Conservation (phyloP, 352 stramenopile species). For the Globisporangium megalacanthum region DNA sequence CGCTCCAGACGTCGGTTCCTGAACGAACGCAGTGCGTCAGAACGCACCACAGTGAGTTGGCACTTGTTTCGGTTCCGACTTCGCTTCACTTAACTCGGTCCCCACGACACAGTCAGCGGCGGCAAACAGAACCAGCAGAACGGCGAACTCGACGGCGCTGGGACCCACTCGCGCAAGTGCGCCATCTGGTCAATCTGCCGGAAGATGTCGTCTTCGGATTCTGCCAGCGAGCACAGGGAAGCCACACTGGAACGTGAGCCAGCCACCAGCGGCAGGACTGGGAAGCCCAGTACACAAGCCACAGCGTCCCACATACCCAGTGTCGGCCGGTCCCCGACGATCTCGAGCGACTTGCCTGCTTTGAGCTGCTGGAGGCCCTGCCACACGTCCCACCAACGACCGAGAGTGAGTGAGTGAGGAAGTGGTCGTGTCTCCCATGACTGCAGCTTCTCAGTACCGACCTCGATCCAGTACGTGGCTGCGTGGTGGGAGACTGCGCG, state of each 20-base stretch:
- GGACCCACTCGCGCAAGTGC: conserved; percentile 43
- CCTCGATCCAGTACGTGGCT: conserved; percentile 65
- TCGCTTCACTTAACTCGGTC: background rate
- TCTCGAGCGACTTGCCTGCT: conserved; percentile 34
- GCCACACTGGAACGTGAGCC: too few relatives aligned
- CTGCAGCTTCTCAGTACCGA: conserved; percentile 7
- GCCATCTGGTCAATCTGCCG: conserved; percentile 63
- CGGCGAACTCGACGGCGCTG: conserved; percentile 21
- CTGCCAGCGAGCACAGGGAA: conserved; percentile 15
- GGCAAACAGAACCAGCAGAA: conserved; percentile 30
- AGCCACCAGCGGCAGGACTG: too few relatives aligned
- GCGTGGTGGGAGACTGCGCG: conserved; percentile 61
- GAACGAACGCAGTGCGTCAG: too few relatives aligned
- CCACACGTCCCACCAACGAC: conserved; percentile 3
- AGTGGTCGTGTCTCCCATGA: too few relatives aligned
- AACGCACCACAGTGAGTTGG: too few relatives aligned
- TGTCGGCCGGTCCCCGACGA: conserved; percentile 35
- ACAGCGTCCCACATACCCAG: conserved; percentile 24
- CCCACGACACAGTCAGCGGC: background rate
- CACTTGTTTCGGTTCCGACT: too few relatives aligned
- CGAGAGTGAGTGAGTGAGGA: background rate
- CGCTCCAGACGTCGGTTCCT: too few relatives aligned
- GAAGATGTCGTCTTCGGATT: conserved; percentile 75
- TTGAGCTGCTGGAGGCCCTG: conserved; percentile 49
- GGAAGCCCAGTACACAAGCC: background rate